A percentile compares a stretch with the other conserved stretches of the same genome.
These are phyloP conservation scores for Daldinia grandis DNA, from an alignment of 495 filamentous ascomycete species.

Conservation along the genomic window DNA sequence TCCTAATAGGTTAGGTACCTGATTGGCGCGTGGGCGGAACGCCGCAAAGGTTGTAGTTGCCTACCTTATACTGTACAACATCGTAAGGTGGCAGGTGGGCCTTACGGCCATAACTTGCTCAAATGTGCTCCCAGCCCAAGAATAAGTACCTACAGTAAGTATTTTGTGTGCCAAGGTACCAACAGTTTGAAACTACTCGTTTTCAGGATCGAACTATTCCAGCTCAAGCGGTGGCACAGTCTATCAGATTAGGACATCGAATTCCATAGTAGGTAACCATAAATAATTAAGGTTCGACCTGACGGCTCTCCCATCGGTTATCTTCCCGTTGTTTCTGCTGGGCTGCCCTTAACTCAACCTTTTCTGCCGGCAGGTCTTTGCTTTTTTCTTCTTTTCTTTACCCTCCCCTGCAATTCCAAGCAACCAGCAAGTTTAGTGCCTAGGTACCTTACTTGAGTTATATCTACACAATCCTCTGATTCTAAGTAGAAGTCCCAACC, in stretches of 20 bases:
- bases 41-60: neutral
- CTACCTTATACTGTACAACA: neutral
- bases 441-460: neutral
- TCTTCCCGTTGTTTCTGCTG: neutral
- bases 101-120: constrained; percentile 26
- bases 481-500: neutral
- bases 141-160: constrained; percentile 1
- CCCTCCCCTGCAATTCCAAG: neutral
- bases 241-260: neutral
- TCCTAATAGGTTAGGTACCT: neutral
- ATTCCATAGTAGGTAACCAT: neutral
- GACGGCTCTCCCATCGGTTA: neutral
- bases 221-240: neutral
- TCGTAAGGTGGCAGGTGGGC: constrained; percentile 3
- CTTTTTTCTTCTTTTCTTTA: neutral
- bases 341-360: neutral
- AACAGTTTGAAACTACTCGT: neutral
- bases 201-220: neutral
- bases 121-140: constrained; percentile 17
- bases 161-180: constrained; percentile 5
- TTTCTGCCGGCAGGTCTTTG: neutral
- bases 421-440: neutral
- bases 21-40: neutral
- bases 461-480: neutral
- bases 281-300: neutral